A percentile compares a stretch with the other conserved stretches of the same genome.
Conservation (phyloP, 192 early-diverging fungal genomes). For the Coemansia sp. region DNA sequence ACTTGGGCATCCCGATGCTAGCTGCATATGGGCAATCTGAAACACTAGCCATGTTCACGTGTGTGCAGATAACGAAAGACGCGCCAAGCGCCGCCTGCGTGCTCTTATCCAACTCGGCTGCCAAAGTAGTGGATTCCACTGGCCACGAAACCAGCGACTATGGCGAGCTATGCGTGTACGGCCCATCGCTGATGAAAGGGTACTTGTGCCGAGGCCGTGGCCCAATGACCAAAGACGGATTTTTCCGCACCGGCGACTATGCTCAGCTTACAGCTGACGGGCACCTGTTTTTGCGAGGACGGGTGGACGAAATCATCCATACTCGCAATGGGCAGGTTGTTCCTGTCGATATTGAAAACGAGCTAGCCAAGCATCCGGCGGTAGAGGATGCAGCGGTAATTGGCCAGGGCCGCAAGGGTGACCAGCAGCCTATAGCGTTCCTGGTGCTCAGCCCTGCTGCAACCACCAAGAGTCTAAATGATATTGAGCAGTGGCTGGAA, state of each 20-base stretch:
- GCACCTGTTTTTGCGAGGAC: slow-evolving; percentile 60
- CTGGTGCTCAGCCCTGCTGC: slow-evolving; percentile 12
- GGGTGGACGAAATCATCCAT: slow-evolving; percentile 83
- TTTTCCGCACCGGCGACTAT: slow-evolving; percentile 78
- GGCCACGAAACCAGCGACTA: slow-evolving; percentile 60
- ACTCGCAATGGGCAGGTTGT: slow-evolving; percentile 68
- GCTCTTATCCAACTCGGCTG: slow-evolving; percentile 28
- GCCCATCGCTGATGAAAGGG: slow-evolving; percentile 81
- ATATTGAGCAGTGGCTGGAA: slow-evolving; percentile 13
- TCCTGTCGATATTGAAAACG: slow-evolving; percentile 76
- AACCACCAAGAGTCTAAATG: not conserved
- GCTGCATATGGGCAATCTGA: slow-evolving; percentile 42
- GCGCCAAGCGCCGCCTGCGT: slow-evolving; percentile 30
- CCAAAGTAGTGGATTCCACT: slow-evolving; percentile 42
- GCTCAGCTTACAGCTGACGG: slow-evolving; percentile 62
- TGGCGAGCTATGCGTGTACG: slow-evolving; percentile 81
- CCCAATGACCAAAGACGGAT: slow-evolving; percentile 67
- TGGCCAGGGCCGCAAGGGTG: slow-evolving; percentile 28
- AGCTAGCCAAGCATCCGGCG: slow-evolving; percentile 59
- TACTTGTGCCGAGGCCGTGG: slow-evolving; percentile 59
- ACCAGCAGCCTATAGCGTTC: slow-evolving; percentile 10
- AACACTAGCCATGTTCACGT: slow-evolving; percentile 18
- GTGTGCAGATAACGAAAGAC: slow-evolving; percentile 7
- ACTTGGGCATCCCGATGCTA: slow-evolving; percentile 15
- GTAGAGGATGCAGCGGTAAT: slow-evolving; percentile 67